Evolutionary conservation across 2,329 filamentous ascomycete species (phyloP).

Genomic region (Stagonosporopsis tanaceti): DNA sequence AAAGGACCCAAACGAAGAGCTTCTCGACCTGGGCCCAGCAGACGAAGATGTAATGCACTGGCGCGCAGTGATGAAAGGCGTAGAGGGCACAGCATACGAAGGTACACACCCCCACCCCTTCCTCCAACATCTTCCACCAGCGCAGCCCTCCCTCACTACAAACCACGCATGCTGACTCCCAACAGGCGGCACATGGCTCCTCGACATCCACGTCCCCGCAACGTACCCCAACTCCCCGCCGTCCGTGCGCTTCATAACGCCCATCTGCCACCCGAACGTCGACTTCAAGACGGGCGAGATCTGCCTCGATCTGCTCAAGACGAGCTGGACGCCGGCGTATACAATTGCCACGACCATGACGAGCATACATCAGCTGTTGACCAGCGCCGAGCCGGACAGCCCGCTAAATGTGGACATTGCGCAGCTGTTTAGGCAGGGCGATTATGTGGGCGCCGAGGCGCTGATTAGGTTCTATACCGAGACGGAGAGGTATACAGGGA

Average conservation of each 20-base stretch:
- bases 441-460: constrained; percentile 71
- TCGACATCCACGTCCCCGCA: constrained; percentile 76
- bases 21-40: constrained; percentile 64
- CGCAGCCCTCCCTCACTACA: background rate
- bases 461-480: constrained; percentile 76
- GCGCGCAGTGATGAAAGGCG: constrained; percentile 68
- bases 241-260: constrained; percentile 76
- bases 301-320: constrained; percentile 84
- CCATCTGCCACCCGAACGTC: constrained; percentile 53
- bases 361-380: constrained; percentile 74
- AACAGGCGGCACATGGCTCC: constrained; percentile 79
- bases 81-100: constrained; percentile 67
- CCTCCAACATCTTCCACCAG: too few relatives aligned
- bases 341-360: constrained; percentile 78
- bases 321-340: constrained; percentile 84
- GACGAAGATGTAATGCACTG: constrained; percentile 67
- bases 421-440: constrained; percentile 72
- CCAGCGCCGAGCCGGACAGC: constrained; percentile 73
- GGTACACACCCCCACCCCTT: constrained; percentile 50
- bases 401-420: constrained; percentile 83
- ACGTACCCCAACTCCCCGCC: constrained; percentile 84
- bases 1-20: constrained; percentile 63
- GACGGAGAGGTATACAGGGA: constrained; percentile 56
- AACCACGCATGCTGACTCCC: background rate
- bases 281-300: constrained; percentile 78